Conservation (phyloP, 1,284 basidiomycete genomes). For the Sporisorium iseilematis-ciliati region DNA sequence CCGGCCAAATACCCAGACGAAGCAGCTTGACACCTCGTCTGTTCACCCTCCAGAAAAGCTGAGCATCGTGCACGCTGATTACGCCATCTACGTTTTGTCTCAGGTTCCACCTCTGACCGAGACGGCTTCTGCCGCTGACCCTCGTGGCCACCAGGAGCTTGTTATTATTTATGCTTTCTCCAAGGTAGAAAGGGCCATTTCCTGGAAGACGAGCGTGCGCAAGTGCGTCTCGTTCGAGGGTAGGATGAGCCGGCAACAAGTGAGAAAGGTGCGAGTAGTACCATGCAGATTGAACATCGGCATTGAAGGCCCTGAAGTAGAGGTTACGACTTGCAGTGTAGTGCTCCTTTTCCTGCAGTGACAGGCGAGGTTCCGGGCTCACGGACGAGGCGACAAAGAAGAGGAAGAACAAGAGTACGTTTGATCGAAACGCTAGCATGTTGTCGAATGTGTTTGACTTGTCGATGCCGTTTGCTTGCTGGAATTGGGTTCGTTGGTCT, state of each 20-base stretch:
- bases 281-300: neutral
- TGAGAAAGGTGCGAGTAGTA: conserved; percentile 3
- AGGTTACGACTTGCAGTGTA: neutral
- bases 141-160: conserved; percentile 8
- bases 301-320: neutral
- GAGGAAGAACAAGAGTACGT: no score
- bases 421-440: no score
- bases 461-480: no score
- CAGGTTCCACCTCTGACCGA: conserved; percentile 19
- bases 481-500: no score
- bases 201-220: neutral
- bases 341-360: neutral
- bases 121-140: neutral
- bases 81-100: neutral
- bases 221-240: conserved; percentile 9
- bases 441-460: no score
- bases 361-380: neutral
- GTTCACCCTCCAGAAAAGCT: conserved; percentile 18
- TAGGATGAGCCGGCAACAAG: conserved; percentile 1
- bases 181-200: conserved; percentile 14
- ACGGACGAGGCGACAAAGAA: neutral
- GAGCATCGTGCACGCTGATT: conserved; percentile 3
- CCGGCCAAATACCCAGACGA: conserved; percentile 12
- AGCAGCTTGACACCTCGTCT: conserved; percentile 1
- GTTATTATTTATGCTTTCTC: neutral